phyloP scores from a whole-genome alignment of 495 filamentous ascomycete genomes.

The Elaphomyces granulatus region DNA sequence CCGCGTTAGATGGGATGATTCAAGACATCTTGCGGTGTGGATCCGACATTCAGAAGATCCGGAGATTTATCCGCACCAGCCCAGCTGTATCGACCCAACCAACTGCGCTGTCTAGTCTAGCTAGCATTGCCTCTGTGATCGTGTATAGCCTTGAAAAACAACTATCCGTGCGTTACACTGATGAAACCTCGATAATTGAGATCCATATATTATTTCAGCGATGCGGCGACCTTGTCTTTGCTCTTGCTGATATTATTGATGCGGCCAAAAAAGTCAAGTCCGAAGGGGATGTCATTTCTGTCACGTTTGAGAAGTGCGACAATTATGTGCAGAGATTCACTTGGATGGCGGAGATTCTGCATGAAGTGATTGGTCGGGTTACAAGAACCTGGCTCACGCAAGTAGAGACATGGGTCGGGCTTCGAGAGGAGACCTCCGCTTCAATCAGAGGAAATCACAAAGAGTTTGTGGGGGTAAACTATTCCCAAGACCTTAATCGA shows the following conservation, averaged over 20 bases:
- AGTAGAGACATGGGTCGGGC: constrained; percentile 64
- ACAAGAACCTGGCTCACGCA: constrained; percentile 55
- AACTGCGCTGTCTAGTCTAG: constrained; percentile 24
- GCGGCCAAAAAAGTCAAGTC: constrained; percentile 37
- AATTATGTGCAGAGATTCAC: constrained; percentile 45
- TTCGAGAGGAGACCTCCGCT: constrained; percentile 38
- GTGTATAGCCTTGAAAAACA: constrained; percentile 27
- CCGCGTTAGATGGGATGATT: constrained; percentile 42
- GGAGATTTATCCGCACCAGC: constrained; percentile 38
- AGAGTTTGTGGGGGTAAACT: constrained; percentile 47
- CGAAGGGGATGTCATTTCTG: constrained; percentile 57
- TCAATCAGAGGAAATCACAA: constrained; percentile 20
- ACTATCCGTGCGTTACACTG: constrained; percentile 13
- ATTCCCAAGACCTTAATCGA: constrained; percentile 33
- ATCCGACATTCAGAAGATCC: constrained; percentile 44
- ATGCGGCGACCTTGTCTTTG: constrained; percentile 45
- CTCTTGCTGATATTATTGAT: constrained; percentile 44
- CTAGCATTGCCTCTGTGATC: constrained; percentile 21
- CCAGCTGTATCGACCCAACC: constrained; percentile 16
- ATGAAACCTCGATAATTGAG: constrained; percentile 39
- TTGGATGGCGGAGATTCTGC: constrained; percentile 46
- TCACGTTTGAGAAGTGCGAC: constrained; percentile 48
- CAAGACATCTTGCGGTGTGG: constrained; percentile 53
- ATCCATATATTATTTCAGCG: constrained; percentile 50
- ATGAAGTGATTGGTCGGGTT: constrained; percentile 50